Base-by-base conservation (phyloP, 108 stramenopile species). In the Skeletonema menzelii region DNA sequence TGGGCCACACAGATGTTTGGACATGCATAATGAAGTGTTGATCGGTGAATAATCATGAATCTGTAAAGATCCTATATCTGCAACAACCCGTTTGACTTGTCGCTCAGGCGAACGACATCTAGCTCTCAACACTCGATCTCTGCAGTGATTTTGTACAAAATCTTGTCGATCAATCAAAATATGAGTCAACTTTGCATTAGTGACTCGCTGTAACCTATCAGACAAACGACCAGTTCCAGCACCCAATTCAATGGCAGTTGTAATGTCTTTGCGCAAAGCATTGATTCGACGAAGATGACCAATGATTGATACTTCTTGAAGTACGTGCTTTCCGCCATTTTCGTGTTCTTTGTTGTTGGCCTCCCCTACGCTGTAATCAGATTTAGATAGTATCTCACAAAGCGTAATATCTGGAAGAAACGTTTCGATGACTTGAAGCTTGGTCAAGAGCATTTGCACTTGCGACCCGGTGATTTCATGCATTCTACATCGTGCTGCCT, bases 1-100 rank as follows among this genome's bases (percentile, higher is more conserved):
- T 24, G 67, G 66, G 11, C 73, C 73, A 56, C 73, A 75, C 7
- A 75, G 55, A 47, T 75, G 73, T 37, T 75, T 75, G 6, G 73
- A 75, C 65, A 75, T 75, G 56, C 66, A 67, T 4, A 68, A 59
- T 1, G 42, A 34, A 68, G 30, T 40, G 37, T 22, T 27, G 3
- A n/a, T 67, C 35, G 28, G 7, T 22, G 44, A 6, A 47, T 64
- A 14, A 12, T 35, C 59, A 20, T 59, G n/a, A 24, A 20, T 40
- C 30, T 59, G 7, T 56, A 65, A 47, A 27, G 63, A 64, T 13
- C 22, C 69, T 19, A 56, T 64, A 65, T 73, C 63, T 19, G 19
- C 56, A 19, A 13, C 11, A 14, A 32, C n/a, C 20, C 58, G 28
- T 59, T 59, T 17, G 20, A 17, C 14, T 27, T 27, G 11, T 59